Base-by-base conservation (phyloP, 495 filamentous ascomycete species). In the Letharia lupina region DNA sequence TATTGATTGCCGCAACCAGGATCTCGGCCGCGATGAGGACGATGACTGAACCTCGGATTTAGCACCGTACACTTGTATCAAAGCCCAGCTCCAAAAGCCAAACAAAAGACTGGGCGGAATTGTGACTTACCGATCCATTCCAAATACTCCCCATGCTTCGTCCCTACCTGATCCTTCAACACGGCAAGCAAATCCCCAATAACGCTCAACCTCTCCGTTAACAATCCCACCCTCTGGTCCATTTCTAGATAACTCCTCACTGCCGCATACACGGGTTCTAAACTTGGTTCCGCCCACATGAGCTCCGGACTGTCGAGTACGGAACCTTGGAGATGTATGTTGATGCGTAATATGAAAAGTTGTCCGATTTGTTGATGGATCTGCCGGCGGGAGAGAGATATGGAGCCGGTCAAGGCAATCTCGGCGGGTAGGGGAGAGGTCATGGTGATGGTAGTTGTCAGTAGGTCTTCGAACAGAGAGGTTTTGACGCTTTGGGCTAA, bases 361-460 rank as follows among this genome's bases (percentile, higher is more conserved):
- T 98, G 90, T 74, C 94, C 94, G 65, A 98, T 96, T 73, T 97
- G 91, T 90, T 96, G 96, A 78, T 96, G 96, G 82, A 97, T 96
- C 73, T 98, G 83, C 39, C 83, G 80, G 16, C 92, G 84, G 39
- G 84, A 88, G 58, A 98, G 85, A 47, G 88, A 85, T 70, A 98
- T 90, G 71, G 91, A 93, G 65, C 94, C 94, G 1, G 93, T 96
- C 67, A 88, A 75, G 1, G 95, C 94, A 63, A 98, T 93, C 73
- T 93, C 89, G 18, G 87, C 85, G 1, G 94, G 94, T 13, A 98
- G 88, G 47, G 91, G 88, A 66, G 95, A 92, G 66, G 92, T 96
- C 13, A 87, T 84, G 63, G 91, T 85, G 69, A 98, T 95, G 40
- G 93, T 97, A 50, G 90, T 89, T 48, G 91, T 91, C n/a, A 98